Base-by-base conservation (phyloP, 768 basidiomycete genomes). In the Boletus tylopilopsis region DNA sequence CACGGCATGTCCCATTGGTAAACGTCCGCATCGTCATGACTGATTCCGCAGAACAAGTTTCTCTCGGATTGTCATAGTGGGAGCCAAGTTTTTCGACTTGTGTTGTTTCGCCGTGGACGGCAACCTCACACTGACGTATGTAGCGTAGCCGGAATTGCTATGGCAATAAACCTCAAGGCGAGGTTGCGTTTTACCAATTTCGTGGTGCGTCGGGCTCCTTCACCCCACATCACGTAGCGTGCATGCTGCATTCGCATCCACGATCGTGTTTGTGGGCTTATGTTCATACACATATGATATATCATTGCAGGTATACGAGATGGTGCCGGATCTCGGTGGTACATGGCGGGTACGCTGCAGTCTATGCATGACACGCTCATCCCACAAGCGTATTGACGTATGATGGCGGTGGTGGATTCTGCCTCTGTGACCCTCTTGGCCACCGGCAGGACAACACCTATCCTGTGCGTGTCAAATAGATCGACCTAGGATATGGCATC, bases 371-470 rank as follows among this genome's bases (percentile, higher is more conserved):
- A 27, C 12, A 12, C 27, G 12, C 27, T 29, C 10, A 29, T 12
- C 27, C 27, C 12, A 12, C 10, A 13, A 12, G 29, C 3, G 13
- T 32, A 16, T 25, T 32, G 53, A 49, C 18, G 27, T 18, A 5
- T 44, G 34, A 22, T 36, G 29, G 12, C 13, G 41, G 25, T 50
- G 46, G 41, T 21, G 10, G 13, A n/a, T 18, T 19, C 18, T 9
- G 19, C 1, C 25, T 21, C 29, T 2, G 38, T 13, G 21, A 23
- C 30, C 38, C 44, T 33, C 35, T 25, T 23, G 19, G 24, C 25
- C 24, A n/a, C n/a, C n/a, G n/a, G n/a, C n/a, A 44, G 38, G 42
- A 30, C 46, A 55, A 50, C 33, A 40, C 42, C 8, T 44, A 33
- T 51, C 42, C 23, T 13, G 41, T 56, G 8, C n/a, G 33, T 50